Conservation (phyloP, 2,329 filamentous ascomycete genomes). For the Knoxdaviesia capensis region DNA sequence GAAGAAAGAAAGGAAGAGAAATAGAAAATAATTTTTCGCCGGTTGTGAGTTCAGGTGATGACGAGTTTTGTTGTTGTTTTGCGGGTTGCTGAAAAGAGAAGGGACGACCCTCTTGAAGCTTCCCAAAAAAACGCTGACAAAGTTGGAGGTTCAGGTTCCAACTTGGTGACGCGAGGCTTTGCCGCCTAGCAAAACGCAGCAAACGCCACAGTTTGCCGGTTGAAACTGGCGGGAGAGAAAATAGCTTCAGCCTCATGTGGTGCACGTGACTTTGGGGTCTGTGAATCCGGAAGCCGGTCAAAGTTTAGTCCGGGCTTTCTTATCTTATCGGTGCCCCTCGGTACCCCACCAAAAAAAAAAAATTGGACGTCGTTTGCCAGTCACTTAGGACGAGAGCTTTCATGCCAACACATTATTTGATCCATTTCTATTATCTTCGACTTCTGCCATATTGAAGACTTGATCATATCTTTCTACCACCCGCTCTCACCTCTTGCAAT, state of each 20-base stretch:
- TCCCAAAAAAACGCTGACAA: background rate
- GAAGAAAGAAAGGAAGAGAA: no score
- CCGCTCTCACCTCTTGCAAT: background rate
- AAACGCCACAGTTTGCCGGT: background rate
- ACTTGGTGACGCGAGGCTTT: conserved; percentile 16
- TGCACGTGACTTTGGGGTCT: no score
- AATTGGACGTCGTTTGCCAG: background rate
- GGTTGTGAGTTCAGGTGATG: no score
- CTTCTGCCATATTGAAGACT: background rate
- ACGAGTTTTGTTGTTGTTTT: no score
- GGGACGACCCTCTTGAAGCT: background rate
- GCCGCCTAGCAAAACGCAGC: conserved; percentile 11
- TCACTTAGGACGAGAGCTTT: background rate
- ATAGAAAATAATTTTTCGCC: no score
- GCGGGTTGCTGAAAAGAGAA: no score
- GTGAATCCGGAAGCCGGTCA: no score
- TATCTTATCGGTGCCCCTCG: conserved; percentile 3
- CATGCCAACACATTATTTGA: background rate
- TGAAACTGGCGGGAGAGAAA: no score
- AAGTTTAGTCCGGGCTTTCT: background rate
- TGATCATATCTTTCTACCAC: background rate
- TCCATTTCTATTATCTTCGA: background rate
- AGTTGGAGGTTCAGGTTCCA: conserved; percentile 3
- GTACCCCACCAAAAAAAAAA: conserved; percentile 1
- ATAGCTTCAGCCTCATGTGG: no score